Percentiles rank a stretch among this genome's conserved stretches.
Conservation (phyloP, 2,329 filamentous ascomycete genomes). For the Stromatinia cepivora region DNA sequence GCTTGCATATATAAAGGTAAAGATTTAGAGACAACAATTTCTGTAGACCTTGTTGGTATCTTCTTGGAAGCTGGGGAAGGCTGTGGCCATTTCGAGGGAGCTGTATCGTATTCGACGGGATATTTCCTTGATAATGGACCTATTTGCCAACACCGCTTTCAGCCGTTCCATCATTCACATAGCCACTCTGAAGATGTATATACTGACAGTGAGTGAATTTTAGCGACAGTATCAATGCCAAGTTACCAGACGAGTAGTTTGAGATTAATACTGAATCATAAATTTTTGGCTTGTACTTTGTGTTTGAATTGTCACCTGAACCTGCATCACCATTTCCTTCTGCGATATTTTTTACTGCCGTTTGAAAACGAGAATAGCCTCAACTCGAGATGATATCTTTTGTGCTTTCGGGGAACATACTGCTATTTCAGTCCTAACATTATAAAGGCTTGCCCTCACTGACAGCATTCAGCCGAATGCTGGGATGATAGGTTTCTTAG, state of each 20-base stretch:
- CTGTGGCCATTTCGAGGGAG: too few species aligned
- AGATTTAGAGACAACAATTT: too few species aligned
- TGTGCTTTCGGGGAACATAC: background rate
- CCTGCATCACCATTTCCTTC: too few species aligned
- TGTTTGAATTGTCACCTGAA: background rate
- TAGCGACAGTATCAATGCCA: background rate
- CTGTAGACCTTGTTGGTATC: too few species aligned
- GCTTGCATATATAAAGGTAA: too few species aligned
- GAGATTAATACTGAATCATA: background rate
- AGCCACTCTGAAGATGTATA: background rate
- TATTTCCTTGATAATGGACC: too few species aligned
- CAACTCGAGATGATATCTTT: background rate
- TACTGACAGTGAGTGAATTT: background rate
- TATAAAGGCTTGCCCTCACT: background rate
- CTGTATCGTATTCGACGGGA: background rate
- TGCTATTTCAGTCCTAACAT: background rate
- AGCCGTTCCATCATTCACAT: too few species aligned
- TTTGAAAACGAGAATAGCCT: background rate
- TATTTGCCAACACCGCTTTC: background rate
- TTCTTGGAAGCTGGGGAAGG: too few species aligned
- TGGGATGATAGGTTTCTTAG: too few species aligned
- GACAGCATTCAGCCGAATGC: accelerated
- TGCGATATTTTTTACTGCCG: background rate
- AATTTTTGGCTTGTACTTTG: background rate
- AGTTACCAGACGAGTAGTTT: background rate